Evolutionary conservation across 1,139 yeast genomes (phyloP).

Genomic region (Yueomyces sp.): DNA sequence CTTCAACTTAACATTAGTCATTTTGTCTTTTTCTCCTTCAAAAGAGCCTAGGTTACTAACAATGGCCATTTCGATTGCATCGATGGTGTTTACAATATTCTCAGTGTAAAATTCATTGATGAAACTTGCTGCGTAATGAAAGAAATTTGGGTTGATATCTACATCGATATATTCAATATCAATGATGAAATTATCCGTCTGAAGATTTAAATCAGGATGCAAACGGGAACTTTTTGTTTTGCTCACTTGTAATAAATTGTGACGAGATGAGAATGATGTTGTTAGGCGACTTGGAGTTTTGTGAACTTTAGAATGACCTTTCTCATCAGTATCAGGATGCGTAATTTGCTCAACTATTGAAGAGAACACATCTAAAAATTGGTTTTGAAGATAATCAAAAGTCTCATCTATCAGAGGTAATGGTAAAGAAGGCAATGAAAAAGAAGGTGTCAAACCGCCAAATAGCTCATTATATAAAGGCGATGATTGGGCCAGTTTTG

Average conservation of each 20-base stretch:
- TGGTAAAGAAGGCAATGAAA: slow-evolving; percentile 54
- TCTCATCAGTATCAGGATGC: slow-evolving; percentile 1
- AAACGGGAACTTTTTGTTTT: not conserved
- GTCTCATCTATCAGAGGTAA: slow-evolving; percentile 42
- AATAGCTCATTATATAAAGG: slow-evolving; percentile 32
- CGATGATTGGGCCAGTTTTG: slow-evolving; percentile 33
- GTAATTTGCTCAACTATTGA: not conserved
- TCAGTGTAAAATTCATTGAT: slow-evolving; percentile 23
- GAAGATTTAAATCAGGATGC: not conserved
- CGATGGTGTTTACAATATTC: slow-evolving; percentile 44
- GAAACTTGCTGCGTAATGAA: slow-evolving; percentile 5
- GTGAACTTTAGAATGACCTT: not conserved
- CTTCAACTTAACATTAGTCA: slow-evolving; percentile 38
- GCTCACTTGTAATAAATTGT: not conserved
- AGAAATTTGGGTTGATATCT: slow-evolving; percentile 10
- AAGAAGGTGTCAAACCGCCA: slow-evolving; percentile 47
- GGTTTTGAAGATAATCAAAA: slow-evolving; percentile 29
- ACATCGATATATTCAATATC: slow-evolving; percentile 11
- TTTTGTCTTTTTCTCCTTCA: slow-evolving; percentile 28
- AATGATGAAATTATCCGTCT: slow-evolving; percentile 9
- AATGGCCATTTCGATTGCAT: slow-evolving; percentile 51
- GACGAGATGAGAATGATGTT: not conserved
- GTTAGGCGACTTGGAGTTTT: not conserved
- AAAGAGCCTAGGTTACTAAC: slow-evolving; percentile 31
- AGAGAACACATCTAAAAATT: slow-evolving; percentile 19